Conservation (phyloP, 768 basidiomycete species). For the Russula brevipes region DNA sequence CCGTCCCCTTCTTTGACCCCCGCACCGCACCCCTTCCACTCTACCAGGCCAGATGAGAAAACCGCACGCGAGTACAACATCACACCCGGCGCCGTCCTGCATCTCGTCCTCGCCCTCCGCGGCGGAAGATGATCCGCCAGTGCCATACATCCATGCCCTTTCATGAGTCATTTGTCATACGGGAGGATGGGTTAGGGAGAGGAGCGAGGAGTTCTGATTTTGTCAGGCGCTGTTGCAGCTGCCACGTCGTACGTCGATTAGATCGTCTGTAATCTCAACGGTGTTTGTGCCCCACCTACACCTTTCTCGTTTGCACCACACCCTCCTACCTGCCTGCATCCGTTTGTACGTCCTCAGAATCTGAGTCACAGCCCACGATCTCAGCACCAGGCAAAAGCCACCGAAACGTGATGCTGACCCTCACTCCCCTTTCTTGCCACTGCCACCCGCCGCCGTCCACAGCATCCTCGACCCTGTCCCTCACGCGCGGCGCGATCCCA, state of each 20-base stretch:
- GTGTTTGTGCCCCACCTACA: not conserved
- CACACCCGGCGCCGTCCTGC: conserved; percentile 78
- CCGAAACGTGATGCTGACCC: conserved; percentile 81
- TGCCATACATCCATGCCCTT: not conserved
- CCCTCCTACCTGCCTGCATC: not conserved
- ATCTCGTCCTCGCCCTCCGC: conserved; percentile 92
- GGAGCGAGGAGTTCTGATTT: not conserved
- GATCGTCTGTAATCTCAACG: conserved; percentile 14
- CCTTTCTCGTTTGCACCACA: not conserved
- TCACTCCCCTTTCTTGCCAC: conserved; percentile 48
- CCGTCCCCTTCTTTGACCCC: not conserved
- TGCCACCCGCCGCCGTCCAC: conserved; percentile 17
- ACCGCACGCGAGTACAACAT: conserved; percentile 81
- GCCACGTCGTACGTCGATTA: conserved; percentile 20
- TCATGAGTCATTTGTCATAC: not conserved
- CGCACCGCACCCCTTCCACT: not conserved
- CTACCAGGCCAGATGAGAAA: conserved; percentile 85
- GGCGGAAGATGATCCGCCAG: conserved; percentile 57
- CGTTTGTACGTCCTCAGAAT: not conserved
- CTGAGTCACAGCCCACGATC: conserved; percentile 41
- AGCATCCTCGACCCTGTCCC: conserved; percentile 51
- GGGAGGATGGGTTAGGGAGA: conserved; percentile 6
- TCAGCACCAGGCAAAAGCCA: conserved; percentile 86
- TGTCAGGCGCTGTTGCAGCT: not conserved
- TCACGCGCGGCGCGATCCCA: conserved; percentile 62